phyloP scores from a whole-genome alignment of 306 rosid species.

The Lathyrus aphaca region DNA sequence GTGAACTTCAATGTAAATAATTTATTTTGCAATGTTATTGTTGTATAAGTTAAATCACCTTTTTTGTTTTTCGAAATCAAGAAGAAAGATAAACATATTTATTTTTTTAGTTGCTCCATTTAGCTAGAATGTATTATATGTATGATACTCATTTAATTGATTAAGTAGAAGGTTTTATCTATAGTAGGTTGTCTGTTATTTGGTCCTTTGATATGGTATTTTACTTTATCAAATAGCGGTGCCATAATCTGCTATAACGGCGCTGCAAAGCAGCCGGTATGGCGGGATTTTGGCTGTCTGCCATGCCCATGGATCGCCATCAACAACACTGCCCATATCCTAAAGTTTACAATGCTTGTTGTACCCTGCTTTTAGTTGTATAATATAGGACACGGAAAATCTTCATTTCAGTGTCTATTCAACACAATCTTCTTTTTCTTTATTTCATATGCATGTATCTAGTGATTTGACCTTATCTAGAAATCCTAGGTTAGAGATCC shows the following conservation, averaged over 20 bases:
- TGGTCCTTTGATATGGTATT: constrained; percentile 9
- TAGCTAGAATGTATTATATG: constrained; percentile 15
- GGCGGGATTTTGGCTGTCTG: too few relatives aligned
- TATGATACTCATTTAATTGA: constrained; percentile 5
- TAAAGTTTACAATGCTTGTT: background rate
- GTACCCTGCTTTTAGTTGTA: constrained; percentile 16
- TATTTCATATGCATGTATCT: background rate
- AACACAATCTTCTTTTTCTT: background rate
- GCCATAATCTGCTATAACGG: too few relatives aligned
- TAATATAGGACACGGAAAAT: background rate
- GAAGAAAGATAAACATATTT: constrained; percentile 15
- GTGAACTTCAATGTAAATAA: constrained; percentile 44
- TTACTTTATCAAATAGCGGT: too few relatives aligned
- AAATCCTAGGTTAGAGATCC: constrained; percentile 16
- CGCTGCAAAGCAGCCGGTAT: too few relatives aligned
- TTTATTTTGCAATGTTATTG: constrained; percentile 28
- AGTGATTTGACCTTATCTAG: background rate
- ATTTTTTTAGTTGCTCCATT: constrained; percentile 16
- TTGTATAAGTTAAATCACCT: constrained; percentile 23
- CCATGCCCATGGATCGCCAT: too few relatives aligned
- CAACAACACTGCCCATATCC: too few relatives aligned
- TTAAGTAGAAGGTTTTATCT: constrained; percentile 23
- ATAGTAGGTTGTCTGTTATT: constrained; percentile 9
- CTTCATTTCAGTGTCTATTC: background rate
- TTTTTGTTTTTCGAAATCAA: constrained; percentile 25